Conservation (phyloP, 108 stramenopile genomes). For the Cyclotella kingstonii region DNA sequence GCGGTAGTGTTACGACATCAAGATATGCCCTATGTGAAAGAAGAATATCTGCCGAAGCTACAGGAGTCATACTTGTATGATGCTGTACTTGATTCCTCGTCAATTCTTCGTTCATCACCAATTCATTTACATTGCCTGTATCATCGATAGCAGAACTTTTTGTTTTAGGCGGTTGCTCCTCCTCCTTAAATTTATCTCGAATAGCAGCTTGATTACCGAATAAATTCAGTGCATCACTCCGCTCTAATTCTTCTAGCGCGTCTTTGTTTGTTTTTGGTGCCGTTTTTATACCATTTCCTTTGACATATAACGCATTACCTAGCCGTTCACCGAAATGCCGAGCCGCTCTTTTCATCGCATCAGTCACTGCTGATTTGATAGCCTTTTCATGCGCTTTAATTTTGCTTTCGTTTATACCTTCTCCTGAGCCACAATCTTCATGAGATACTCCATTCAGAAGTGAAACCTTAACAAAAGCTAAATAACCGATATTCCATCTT, state of each 20-base stretch:
- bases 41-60: background rate
- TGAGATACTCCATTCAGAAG: slow-evolving; percentile 35
- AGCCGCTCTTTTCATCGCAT: slow-evolving; percentile 51
- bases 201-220: slow-evolving; percentile 35
- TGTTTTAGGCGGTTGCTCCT: background rate
- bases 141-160: background rate
- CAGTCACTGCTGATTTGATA: slow-evolving; percentile 46
- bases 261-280: slow-evolving; percentile 37
- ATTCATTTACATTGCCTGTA: background rate
- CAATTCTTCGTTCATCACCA: too few species aligned
- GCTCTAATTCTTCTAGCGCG: slow-evolving; percentile 31
- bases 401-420: slow-evolving; percentile 39
- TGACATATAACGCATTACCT: slow-evolving; percentile 50
- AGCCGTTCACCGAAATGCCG: slow-evolving; percentile 48
- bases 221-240: slow-evolving; percentile 32
- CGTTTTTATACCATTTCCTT: slow-evolving; percentile 37
- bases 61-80: background rate
- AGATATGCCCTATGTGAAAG: too few species aligned
- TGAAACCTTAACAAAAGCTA: slow-evolving; percentile 40
- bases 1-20: too few species aligned
- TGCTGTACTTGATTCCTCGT: too few species aligned
- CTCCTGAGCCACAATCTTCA: slow-evolving; percentile 50
- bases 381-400: slow-evolving; percentile 49
- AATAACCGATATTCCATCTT: slow-evolving; percentile 43
- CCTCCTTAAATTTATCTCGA: slow-evolving; percentile 4